These are phyloP conservation scores for Aplosporella prunicola DNA, from an alignment of 2,329 filamentous ascomycete species.

Conservation along the genomic window DNA sequence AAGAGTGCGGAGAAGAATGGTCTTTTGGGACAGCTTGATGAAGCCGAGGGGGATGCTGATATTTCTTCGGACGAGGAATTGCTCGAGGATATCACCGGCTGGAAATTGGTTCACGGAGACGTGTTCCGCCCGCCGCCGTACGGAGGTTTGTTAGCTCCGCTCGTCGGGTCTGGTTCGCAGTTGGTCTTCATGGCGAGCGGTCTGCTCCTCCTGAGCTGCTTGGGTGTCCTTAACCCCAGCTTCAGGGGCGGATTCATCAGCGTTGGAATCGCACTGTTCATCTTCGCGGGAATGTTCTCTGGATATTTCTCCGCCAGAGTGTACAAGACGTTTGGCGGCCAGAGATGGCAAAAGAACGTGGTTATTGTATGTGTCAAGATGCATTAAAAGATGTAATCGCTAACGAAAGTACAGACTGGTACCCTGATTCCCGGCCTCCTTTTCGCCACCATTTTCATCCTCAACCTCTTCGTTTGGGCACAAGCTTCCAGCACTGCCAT, in stretches of 20 bases:
- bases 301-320: slow-evolving; percentile 79
- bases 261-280: slow-evolving; percentile 71
- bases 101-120: slow-evolving; percentile 83
- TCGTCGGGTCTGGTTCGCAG: slow-evolving; percentile 80
- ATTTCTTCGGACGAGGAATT: slow-evolving; percentile 60
- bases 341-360: slow-evolving; percentile 66
- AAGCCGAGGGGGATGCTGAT: slow-evolving; percentile 47
- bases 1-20: slow-evolving; percentile 43
- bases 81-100: slow-evolving; percentile 72
- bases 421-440: slow-evolving; percentile 69
- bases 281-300: slow-evolving; percentile 74
- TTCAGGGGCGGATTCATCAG: slow-evolving; percentile 86
- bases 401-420: slow-evolving; percentile 45
- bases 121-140: slow-evolving; percentile 67
- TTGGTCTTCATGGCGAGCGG: slow-evolving; percentile 72
- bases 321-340: slow-evolving; percentile 74
- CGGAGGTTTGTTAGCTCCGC: slow-evolving; percentile 65
- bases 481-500: slow-evolving; percentile 82
- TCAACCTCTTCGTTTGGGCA: slow-evolving; percentile 85
- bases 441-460: slow-evolving; percentile 64
- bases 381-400: slow-evolving; percentile 40
- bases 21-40: slow-evolving; percentile 52
- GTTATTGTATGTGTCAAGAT: slow-evolving; percentile 29
- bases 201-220: slow-evolving; percentile 60
- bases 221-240: slow-evolving; percentile 74